Percentiles rank a stretch among this genome's conserved stretches.
Evolutionary conservation across 83 land plant genomes (phyloP).

Genomic region (Picea mariana): DNA sequence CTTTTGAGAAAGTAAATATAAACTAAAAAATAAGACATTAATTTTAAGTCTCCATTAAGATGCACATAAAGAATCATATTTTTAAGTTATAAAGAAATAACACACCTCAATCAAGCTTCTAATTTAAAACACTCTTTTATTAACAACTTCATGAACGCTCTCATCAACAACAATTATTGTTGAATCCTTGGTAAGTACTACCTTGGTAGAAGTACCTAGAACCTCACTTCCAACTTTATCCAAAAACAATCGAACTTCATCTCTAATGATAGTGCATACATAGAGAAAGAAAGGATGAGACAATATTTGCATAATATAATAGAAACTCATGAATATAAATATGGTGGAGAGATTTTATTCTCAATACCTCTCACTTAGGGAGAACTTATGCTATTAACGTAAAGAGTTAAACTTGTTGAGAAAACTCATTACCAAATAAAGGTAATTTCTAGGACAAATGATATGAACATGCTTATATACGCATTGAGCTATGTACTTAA

Average conservation of each 20-base stretch:
- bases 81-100: neutral
- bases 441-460: too few relatives aligned
- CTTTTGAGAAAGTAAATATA: too few relatives aligned
- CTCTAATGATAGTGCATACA: conserved; percentile 87
- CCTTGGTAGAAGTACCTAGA: conserved; percentile 83
- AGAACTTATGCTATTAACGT: too few relatives aligned
- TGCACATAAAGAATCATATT: too few relatives aligned
- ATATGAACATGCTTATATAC: too few relatives aligned
- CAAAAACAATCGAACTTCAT: conserved; percentile 76
- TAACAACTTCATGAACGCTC: conserved; percentile 84
- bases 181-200: conserved; percentile 83
- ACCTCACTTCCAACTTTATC: conserved; percentile 88
- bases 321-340: neutral
- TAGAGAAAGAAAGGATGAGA: neutral
- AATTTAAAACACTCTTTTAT: conserved; percentile 73
- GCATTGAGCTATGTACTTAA: neutral
- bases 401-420: too few relatives aligned
- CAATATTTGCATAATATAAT: neutral
- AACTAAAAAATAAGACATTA: too few relatives aligned
- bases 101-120: conserved; percentile 70
- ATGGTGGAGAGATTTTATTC: too few relatives aligned
- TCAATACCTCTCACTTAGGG: too few relatives aligned
- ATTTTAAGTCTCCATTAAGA: too few relatives aligned
- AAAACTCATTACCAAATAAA: too few relatives aligned
- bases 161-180: conserved; percentile 97